Evolutionary conservation across 75 land plant species (phyloP), one percentile per base, ranked within the genome.

Genomic region (Pinus taeda): DNA sequence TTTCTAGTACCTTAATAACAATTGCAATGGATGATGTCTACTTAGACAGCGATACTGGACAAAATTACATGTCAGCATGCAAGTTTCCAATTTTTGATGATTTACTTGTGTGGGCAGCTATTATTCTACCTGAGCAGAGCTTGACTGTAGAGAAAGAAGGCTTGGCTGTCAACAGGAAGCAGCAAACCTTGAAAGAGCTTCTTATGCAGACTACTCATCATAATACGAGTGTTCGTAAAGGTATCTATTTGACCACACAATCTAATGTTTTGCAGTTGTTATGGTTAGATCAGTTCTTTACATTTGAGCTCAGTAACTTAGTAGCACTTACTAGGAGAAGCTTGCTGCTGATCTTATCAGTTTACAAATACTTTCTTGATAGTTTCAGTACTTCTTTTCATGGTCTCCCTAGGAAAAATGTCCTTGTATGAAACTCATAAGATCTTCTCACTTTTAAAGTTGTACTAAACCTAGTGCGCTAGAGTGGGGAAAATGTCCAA

Each of bases 161-260:
- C 4, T 59, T 91, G 59, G 95, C 95, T 20, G 89, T 93, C 20
- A 94, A 87, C 80, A 90, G 79, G 77, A 94, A 93, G 79, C 93
- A 89, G 36, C 81, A 92, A 77, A 94, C 99, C n/a, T 79, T 97
- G 81, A 94, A 91, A 72, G 99, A 97, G 82, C 95, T 97, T 71
- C 92, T 97, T 57, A 89, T 85, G 82, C 98, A 95, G 77, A 88
- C 93, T 55, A 89, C 93, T 64, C 99, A 97, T 84, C 85, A 92
- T 81, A 97, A 91, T 80, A 78, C 88, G 24, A 87, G 90, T 74
- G 87, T 88, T 67, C 95, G 99, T n/a, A 90, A 78, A 87, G 95
- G 97, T 92, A 81, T 60, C 15, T 37, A n/a, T 4, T 36, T 65
- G 58, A 24, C 21, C 74, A 49, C 36, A 14, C 9, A 15, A 76